phyloP scores from a whole-genome alignment of 2,329 filamentous ascomycete genomes.

The Aureobasidium subglaciale region DNA sequence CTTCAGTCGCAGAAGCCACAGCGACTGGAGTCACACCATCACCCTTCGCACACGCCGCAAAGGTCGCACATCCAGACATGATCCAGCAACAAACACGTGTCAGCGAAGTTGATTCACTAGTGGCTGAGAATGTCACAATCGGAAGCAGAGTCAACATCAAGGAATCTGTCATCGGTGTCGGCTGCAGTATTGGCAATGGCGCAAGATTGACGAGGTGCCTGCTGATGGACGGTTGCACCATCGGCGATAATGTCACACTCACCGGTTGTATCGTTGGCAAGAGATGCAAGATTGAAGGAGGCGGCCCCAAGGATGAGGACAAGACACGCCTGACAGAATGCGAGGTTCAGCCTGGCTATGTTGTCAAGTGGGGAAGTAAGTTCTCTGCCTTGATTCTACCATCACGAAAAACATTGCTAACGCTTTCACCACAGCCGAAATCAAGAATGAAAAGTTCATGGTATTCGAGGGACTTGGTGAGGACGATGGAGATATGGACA shows the following conservation, averaged over 20 bases:
- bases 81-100: conserved; percentile 77
- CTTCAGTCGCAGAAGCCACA: conserved; percentile 59
- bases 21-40: conserved; percentile 44
- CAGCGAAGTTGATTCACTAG: conserved; percentile 70
- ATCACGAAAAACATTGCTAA: neutral
- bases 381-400: conserved; percentile 14
- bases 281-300: conserved; percentile 74
- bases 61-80: conserved; percentile 75
- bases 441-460: conserved; percentile 58
- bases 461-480: conserved; percentile 36
- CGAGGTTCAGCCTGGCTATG: conserved; percentile 79
- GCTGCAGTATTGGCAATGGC: conserved; percentile 79
- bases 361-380: conserved; percentile 67
- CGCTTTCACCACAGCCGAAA: conserved; percentile 35
- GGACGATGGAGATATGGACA: conserved; percentile 21
- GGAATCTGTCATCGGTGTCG: conserved; percentile 79
- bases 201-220: conserved; percentile 81
- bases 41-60: conserved; percentile 69
- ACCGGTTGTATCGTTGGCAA: conserved; percentile 82
- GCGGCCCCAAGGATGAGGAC: conserved; percentile 43
- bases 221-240: conserved; percentile 82
- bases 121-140: conserved; percentile 82
- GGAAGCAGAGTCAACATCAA: conserved; percentile 90
- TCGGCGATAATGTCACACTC: conserved; percentile 77
- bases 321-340: conserved; percentile 68